phyloP scores from a whole-genome alignment of 2,329 filamentous ascomycete species.

The Davidsoniella australis region DNA sequence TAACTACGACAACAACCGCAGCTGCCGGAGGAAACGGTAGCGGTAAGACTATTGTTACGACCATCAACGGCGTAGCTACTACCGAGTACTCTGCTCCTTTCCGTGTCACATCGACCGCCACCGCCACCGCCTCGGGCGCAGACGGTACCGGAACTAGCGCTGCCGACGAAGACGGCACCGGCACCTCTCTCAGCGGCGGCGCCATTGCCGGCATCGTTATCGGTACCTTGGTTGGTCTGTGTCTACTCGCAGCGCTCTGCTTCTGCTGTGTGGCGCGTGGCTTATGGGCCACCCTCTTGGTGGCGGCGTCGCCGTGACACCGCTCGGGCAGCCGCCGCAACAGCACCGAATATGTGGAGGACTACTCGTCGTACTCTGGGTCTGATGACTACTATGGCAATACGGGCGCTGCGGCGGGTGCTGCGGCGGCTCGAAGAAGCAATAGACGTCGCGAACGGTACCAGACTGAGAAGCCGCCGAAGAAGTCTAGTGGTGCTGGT shows the following conservation, averaged over 20 bases:
- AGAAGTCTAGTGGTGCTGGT: constrained; percentile 31
- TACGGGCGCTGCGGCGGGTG: constrained; percentile 2
- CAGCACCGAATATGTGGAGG: constrained; percentile 24
- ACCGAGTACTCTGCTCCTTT: constrained; percentile 35
- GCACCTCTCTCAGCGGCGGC: constrained; percentile 42
- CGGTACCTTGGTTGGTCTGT: constrained; percentile 49
- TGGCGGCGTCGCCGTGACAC: constrained; percentile 18
- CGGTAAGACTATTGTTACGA: constrained; percentile 26
- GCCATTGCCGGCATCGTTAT: constrained; percentile 72
- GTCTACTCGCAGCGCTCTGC: constrained; percentile 52
- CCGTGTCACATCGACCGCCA: constrained; percentile 38
- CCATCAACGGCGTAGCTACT: constrained; percentile 30
- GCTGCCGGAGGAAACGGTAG: constrained; percentile 16
- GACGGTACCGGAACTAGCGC: constrained; percentile 28
- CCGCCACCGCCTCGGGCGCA: constrained; percentile 27
- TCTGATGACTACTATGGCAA: constrained; percentile 16
- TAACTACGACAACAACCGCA: constrained; percentile 18
- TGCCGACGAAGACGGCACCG: constrained; percentile 18
- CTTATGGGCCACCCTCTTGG: constrained; percentile 46
- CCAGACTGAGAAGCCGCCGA: constrained; percentile 28
- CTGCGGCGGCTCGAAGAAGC: not conserved
- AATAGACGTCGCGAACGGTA: constrained; percentile 16
- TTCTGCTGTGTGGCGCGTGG: constrained; percentile 55
- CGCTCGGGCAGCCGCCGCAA: constrained; percentile 19
- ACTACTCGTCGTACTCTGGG: constrained; percentile 36